Evolutionary conservation across 2,329 filamentous ascomycete species (phyloP), one percentile per base, ranked within the genome.

Genomic region (Periconia digitata): DNA sequence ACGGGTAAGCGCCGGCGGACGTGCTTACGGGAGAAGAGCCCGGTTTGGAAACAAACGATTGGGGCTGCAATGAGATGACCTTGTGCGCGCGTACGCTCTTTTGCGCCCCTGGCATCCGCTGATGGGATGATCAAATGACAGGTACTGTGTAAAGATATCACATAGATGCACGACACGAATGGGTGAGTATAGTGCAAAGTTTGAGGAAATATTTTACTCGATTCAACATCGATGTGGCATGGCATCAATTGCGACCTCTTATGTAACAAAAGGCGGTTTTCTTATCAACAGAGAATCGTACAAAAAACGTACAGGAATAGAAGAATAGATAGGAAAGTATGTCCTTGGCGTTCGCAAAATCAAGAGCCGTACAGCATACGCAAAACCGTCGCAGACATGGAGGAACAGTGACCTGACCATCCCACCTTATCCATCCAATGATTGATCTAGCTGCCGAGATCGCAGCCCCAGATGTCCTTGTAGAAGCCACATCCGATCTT

Each of bases 401-500:
- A 15, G 27, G 27, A 32, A 32, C 27, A 32, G 27, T 32, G n/a
- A 15, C 27, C 27, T 32, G 27, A 32, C 27, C 27, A 32, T 32
- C 27, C 27, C 27, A 32, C 27, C 27, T 5, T 6, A 32, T 32
- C 7, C 24, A 27, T 6, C 13, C 24, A 27, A 7, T 32, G 3
- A 10, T 32, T 5, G 5, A 32, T 15, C n/a, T 32, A 32, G 27
- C n/a, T 32, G 12, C 27, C 63, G 22, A 67, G 43, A 57, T 68
- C 64, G 56, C 64, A 68, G 55, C 51, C 54, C 64, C 64, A 68
- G 53, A 67, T 65, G 53, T 56, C 59, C 32, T 47, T 40, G 50
- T 37, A 3, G 23, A 49, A 37, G 29, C 49, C 54, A 49, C 65
- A 69, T 32, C 64, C 65, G 44, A 67, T 67, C 60, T 67, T 60